Percentiles rank a stretch among this genome's conserved stretches.
phyloP scores from a whole-genome alignment of 768 basidiomycete species.

The Russula olivacea region DNA sequence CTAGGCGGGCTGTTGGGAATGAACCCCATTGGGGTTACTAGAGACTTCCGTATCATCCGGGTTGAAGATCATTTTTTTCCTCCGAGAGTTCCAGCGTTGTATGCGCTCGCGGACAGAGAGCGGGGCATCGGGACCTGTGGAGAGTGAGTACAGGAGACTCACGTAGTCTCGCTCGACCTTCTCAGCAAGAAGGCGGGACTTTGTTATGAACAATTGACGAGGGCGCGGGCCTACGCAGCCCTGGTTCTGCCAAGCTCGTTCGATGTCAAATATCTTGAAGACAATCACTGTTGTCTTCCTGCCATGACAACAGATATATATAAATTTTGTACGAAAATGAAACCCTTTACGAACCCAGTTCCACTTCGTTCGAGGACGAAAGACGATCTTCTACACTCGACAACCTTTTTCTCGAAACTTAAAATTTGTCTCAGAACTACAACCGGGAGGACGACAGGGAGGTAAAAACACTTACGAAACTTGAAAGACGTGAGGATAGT shows the following conservation, averaged over 20 bases:
- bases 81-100: slow-evolving; percentile 13
- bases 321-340: neutral
- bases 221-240: slow-evolving; percentile 40
- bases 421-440: neutral
- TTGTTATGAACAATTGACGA: slow-evolving; percentile 68
- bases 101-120: slow-evolving; percentile 36
- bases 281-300: slow-evolving; percentile 77
- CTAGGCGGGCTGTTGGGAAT: slow-evolving; percentile 43
- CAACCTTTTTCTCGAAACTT: slow-evolving; percentile 16
- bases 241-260: slow-evolving; percentile 45
- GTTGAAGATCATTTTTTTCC: slow-evolving; percentile 33
- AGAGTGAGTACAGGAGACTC: slow-evolving; percentile 44
- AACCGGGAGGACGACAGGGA: neutral
- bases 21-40: too few species aligned
- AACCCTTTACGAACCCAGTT: slow-evolving; percentile 50
- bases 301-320: neutral
- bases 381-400: slow-evolving; percentile 18
- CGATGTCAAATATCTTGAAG: slow-evolving; percentile 67
- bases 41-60: slow-evolving; percentile 39
- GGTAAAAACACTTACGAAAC: slow-evolving; percentile 14
- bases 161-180: slow-evolving; percentile 64
- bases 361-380: slow-evolving; percentile 49
- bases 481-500: slow-evolving; percentile 20
- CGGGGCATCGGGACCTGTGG: slow-evolving; percentile 33
- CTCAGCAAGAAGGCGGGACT: slow-evolving; percentile 57